Base-by-base conservation (phyloP, 495 filamentous ascomycete genomes). In the Neurospora sp. region DNA sequence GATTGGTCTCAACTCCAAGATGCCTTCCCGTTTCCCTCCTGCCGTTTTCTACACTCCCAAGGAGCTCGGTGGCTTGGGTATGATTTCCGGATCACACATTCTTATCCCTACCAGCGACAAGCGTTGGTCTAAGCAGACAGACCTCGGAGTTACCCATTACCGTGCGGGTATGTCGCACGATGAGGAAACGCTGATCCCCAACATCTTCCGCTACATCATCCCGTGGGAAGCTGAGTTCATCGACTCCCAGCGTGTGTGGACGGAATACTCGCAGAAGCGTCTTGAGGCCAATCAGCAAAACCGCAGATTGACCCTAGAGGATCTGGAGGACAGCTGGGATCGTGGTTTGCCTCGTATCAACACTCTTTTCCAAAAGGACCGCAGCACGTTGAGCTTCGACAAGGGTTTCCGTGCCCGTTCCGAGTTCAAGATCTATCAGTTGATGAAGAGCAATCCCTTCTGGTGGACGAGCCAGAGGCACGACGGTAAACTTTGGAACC, bases 181-280 rank as follows among this genome's bases (percentile, higher is more conserved):
- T 75, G 96, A 97, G 77, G 96, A 98, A 81, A 98, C 97, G 0
- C 83, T 99, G 70, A 99, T 99, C 71, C 96, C 96, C 0, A 98
- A 98, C 79, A 99, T 99, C 79, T 98, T 98, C 89, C 92, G 96
- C 59, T 99, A 99, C 84, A 99, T 99, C 82, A 97, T 98, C 75
- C 95, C 96, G 4, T 99, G 96, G 96, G 96, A 98, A 80, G 93
- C 95, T 38, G 96, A 99, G 78, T 99, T 99, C 83, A 97, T 98
- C 78, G 96, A 99, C 77, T 98, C 95, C 12, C 96, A 98, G 77
- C 91, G 96, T 73, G 96, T 99, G 2, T 99, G 96, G 96, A 98
- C 94, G 68, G 96, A 99, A 76, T 99, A 99, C 78, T 97, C 95
- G 8, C 96, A 98, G 83, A 99, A 99, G 85, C 91, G 96, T 61